Evolutionary conservation across 768 basidiomycete genomes (phyloP), one percentile per base, ranked within the genome.

Genomic region (Austroboletus eburneus): DNA sequence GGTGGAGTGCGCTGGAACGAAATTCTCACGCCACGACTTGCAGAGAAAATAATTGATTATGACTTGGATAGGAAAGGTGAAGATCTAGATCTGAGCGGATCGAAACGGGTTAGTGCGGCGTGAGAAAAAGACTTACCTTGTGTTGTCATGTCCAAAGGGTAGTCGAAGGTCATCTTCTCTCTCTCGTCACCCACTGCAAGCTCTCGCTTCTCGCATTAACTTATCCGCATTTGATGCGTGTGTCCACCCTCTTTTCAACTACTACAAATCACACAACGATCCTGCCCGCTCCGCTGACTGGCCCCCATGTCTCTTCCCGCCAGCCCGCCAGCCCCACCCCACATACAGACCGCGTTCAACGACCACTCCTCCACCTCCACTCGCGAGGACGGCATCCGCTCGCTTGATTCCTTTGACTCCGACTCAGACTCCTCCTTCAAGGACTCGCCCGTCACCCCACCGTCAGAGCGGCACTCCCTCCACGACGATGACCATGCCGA

Each of bases 401-500:
- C 30, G 6, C 45, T 38, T 8, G 14, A 38, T 17, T 45, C 48
- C 33, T n/a, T 27, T 0, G 56, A 61, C 51, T 57, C 59, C 0
- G 54, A 48, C 32, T 46, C 39, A 3, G 49, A 50, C 16, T 23
- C 54, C 20, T 44, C 58, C 29, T 39, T 42, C 33, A 46, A 12
- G 16, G 52, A 48, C 14, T 50, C 49, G 0, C 41, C 41, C 25
- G 4, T 37, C 35, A 37, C 57, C 1, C 30, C 37, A 2, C 9
- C 30, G 0, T 47, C 39, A 2, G 51, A 48, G 17, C 45, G 22
- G 4, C 40, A 21, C 20, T 37, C 42, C 4, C 43, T 20, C 4
- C 52, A 48, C 33, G n/a, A 17, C 40, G 47, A 62, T 24, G 40
- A 52, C 20, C 46, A 43, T 16, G 5, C 25, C 25, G 41, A 51